These are phyloP conservation scores for Phaeophleospora eucalypticola DNA, from an alignment of 2,329 filamentous ascomycete species.

Conservation along the genomic window DNA sequence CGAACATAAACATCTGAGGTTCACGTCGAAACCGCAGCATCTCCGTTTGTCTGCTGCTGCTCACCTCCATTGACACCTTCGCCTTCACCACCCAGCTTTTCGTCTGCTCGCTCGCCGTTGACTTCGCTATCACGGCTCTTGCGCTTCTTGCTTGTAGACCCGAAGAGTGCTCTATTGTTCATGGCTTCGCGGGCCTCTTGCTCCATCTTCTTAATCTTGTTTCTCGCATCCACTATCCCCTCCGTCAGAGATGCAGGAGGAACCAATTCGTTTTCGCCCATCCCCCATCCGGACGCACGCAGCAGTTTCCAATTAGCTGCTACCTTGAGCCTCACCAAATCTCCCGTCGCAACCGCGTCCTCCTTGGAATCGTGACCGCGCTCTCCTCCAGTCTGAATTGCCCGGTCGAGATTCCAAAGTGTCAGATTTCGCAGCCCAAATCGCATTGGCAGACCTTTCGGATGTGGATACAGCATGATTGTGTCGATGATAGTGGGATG, in stretches of 20 bases:
- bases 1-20: no score
- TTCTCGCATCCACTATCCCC: background rate
- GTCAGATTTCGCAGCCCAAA: conserved; percentile 73
- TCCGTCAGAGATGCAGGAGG: conserved; percentile 10
- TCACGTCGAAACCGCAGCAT: no score
- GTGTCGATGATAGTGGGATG: conserved; percentile 86
- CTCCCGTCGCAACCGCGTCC: conserved; percentile 83
- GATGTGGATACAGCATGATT: conserved; percentile 76
- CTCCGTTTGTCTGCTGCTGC: no score
- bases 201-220: conserved; percentile 1
- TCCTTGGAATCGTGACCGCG: conserved; percentile 86
- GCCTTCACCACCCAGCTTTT: no score
- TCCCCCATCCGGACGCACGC: conserved; percentile 62
- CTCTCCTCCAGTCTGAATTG: conserved; percentile 69
- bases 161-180: no score
- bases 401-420: conserved; percentile 62
- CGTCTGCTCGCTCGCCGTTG: no score
- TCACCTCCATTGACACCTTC: no score
- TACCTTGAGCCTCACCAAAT: conserved; percentile 71
- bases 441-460: conserved; percentile 69
- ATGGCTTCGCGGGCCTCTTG: no score
- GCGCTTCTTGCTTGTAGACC: no score
- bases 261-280: conserved; percentile 48
- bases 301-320: conserved; percentile 65
- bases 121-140: no score